Conservation (phyloP, 192 early-diverging fungal genomes). For the Coemansia sp. region DNA sequence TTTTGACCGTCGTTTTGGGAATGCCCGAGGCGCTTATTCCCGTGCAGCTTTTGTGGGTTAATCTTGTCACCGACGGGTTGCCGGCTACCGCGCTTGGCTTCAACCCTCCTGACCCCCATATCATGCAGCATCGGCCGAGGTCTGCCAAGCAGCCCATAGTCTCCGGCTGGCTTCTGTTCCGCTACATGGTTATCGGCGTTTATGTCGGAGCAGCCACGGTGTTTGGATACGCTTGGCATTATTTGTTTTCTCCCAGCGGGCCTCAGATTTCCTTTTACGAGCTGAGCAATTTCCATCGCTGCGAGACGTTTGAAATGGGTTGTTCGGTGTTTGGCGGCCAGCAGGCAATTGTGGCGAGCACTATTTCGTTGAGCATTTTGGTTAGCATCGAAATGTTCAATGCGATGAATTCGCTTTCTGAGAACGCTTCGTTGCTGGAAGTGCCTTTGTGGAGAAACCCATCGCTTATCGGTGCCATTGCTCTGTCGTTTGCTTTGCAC, state of each 20-base stretch:
- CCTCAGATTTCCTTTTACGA: slow-evolving; percentile 88
- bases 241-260: slow-evolving; percentile 87
- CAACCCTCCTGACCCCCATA: slow-evolving; percentile 95
- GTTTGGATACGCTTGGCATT: slow-evolving; percentile 99
- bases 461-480: slow-evolving; percentile 81
- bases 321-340: slow-evolving; percentile 73
- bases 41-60: slow-evolving; percentile 98
- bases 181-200: slow-evolving; percentile 89
- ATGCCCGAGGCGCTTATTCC: slow-evolving; percentile 98
- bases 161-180: slow-evolving; percentile 90
- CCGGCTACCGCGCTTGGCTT: slow-evolving; percentile 98
- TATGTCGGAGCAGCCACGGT: slow-evolving; percentile 94
- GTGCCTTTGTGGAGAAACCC: slow-evolving; percentile 92
- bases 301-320: slow-evolving; percentile 56
- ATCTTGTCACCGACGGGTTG: slow-evolving; percentile 96
- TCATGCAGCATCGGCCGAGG: slow-evolving; percentile 91
- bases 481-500: slow-evolving; percentile 90
- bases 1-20: slow-evolving; percentile 93
- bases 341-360: slow-evolving; percentile 85
- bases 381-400: slow-evolving; percentile 99
- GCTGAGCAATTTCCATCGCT: slow-evolving; percentile 93
- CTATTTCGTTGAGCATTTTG: slow-evolving; percentile 92
- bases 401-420: slow-evolving; percentile 94
- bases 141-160: slow-evolving; percentile 86
- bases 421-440: slow-evolving; percentile 91